Evolutionary conservation across 2,329 filamentous ascomycete species (phyloP).

Genomic region (Xylariales sp.): DNA sequence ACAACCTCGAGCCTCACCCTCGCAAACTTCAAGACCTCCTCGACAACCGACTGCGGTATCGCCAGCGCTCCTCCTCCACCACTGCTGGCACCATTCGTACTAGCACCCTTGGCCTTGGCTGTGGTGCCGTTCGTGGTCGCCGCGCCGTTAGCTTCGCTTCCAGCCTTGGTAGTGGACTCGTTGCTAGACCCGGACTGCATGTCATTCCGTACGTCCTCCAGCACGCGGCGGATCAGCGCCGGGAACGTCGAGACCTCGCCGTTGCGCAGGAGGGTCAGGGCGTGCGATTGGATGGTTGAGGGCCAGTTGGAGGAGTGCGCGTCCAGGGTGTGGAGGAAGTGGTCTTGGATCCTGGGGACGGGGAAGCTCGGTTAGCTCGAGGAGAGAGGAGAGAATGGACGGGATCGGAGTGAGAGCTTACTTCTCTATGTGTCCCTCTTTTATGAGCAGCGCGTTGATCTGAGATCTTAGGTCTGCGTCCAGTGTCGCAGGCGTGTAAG

Average conservation of each 20-base stretch:
- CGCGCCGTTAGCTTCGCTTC: constrained; percentile 23
- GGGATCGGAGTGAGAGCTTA: constrained; percentile 24
- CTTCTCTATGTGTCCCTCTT: constrained; percentile 56
- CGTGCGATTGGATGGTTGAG: constrained; percentile 54
- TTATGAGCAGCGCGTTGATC: constrained; percentile 54
- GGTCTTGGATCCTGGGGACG: constrained; percentile 54
- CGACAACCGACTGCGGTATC: constrained; percentile 54
- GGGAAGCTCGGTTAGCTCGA: constrained; percentile 8
- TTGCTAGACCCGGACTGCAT: constrained; percentile 30
- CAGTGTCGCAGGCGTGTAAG: constrained; percentile 55
- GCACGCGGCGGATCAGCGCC: constrained; percentile 53
- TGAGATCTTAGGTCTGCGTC: constrained; percentile 59
- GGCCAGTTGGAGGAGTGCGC: constrained; percentile 59
- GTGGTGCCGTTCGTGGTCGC: constrained; percentile 16
- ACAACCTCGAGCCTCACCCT: constrained; percentile 53
- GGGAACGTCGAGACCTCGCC: constrained; percentile 58
- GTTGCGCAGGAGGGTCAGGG: constrained; percentile 54
- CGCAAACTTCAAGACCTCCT: constrained; percentile 57
- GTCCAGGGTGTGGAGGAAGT: constrained; percentile 58
- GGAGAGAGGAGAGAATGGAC: constrained; percentile 8
- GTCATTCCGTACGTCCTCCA: constrained; percentile 57
- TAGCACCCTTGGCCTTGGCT: constrained; percentile 14
- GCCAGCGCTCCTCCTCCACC: constrained; percentile 39
- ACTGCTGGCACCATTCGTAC: constrained; percentile 10
- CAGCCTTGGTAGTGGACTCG: constrained; percentile 9